Conservation (phyloP, 176 grass and related monocot genomes). For the Rhynchospora breviuscula region DNA sequence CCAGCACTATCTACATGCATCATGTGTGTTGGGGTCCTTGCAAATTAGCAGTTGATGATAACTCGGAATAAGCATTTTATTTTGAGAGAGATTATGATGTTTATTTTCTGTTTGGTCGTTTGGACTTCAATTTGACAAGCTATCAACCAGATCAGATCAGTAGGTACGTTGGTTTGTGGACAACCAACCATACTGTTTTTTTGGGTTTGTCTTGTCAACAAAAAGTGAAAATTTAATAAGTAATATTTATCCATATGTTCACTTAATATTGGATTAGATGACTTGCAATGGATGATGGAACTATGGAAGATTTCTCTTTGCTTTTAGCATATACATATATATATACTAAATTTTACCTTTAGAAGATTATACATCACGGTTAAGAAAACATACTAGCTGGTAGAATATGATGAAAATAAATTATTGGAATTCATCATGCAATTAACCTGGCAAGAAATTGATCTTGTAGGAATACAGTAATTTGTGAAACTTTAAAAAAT, state of each 20-base stretch:
- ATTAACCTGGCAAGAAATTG: neutral
- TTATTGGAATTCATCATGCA: neutral
- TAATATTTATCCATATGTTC: neutral
- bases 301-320: neutral
- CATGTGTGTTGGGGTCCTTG: constrained; percentile 14
- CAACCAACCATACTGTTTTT: constrained; percentile 16
- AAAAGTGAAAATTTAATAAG: neutral
- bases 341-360: neutral
- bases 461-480: neutral
- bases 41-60: constrained; percentile 12
- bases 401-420: neutral
- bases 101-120: neutral
- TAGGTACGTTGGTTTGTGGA: constrained; percentile 1
- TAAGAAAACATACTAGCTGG: neutral
- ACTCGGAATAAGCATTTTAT: neutral
- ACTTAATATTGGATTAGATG: neutral
- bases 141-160: constrained; percentile 1
- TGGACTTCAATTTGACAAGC: neutral
- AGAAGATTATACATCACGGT: neutral
- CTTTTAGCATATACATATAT: neutral
- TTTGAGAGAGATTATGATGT: neutral
- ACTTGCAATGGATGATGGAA: neutral
- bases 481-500: neutral
- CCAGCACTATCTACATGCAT: constrained; percentile 1
- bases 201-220: neutral